Evolutionary conservation across 2,329 filamentous ascomycete genomes (phyloP).

Genomic region (Colletotrichum theobromicola): DNA sequence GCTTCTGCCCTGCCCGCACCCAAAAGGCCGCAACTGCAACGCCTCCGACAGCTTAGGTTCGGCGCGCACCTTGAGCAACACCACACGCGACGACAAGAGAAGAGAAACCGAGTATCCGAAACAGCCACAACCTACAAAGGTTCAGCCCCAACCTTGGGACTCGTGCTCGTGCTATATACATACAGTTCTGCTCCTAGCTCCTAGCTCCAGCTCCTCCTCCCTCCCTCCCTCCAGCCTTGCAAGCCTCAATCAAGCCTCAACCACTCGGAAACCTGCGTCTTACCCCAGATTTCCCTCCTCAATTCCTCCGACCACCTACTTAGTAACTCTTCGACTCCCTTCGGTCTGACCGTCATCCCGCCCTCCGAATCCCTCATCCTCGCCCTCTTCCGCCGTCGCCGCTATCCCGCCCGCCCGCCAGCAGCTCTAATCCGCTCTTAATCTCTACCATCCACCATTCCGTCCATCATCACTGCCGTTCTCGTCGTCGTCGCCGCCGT

Average conservation of each 20-base stretch:
- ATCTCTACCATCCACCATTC: slow-evolving; percentile 11
- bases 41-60: background rate
- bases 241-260: background rate
- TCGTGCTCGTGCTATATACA: background rate
- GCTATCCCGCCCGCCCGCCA: background rate
- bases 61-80: background rate
- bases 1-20: background rate
- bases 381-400: background rate
- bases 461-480: slow-evolving; percentile 3
- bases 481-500: slow-evolving; percentile 6
- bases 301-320: background rate
- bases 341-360: background rate
- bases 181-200: background rate
- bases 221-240: background rate
- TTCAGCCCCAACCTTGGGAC: background rate
- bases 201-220: background rate
- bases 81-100: background rate
- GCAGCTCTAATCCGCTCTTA: background rate
- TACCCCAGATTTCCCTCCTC: background rate
- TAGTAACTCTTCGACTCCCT: background rate
- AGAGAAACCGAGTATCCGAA: background rate
- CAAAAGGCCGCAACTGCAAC: background rate
- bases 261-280: background rate
- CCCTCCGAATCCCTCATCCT: background rate
- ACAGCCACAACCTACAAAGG: background rate